These are phyloP conservation scores for Camellia japonica DNA, from an alignment of 148 eudicot genomes.

Conservation along the genomic window DNA sequence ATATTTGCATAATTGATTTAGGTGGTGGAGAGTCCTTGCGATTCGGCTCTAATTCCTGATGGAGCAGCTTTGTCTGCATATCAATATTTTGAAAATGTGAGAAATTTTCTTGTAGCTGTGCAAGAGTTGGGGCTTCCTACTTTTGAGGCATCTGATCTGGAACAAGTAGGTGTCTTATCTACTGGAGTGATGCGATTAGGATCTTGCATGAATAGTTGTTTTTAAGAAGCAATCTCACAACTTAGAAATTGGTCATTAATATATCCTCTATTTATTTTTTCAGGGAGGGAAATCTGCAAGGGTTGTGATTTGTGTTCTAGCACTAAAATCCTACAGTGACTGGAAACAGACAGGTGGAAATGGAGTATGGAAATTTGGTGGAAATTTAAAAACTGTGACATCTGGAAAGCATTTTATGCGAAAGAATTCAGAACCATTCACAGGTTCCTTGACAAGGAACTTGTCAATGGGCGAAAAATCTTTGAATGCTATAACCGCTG, in stretches of 20 bases:
- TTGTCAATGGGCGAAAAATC: slow-evolving; percentile 56
- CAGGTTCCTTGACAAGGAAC: slow-evolving; percentile 65
- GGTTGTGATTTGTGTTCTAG: slow-evolving; percentile 79
- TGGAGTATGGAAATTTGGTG: slow-evolving; percentile 93
- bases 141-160: slow-evolving; percentile 97
- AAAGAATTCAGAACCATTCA: slow-evolving; percentile 86
- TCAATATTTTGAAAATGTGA: slow-evolving; percentile 93
- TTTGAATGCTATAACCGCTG: slow-evolving; percentile 42
- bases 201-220: neutral
- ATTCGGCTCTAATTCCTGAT: slow-evolving; percentile 72
- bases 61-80: slow-evolving; percentile 96
- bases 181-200: neutral
- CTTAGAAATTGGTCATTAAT: neutral
- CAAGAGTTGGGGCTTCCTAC: slow-evolving; percentile 81
- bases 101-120: slow-evolving; percentile 88
- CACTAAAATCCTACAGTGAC: slow-evolving; percentile 83
- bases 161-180: slow-evolving; percentile 53
- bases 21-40: slow-evolving; percentile 87
- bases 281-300: slow-evolving; percentile 95
- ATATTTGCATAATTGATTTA: slow-evolving; percentile 18
- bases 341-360: slow-evolving; percentile 84
- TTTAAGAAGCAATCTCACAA: neutral
- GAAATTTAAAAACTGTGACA: slow-evolving; percentile 59
- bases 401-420: slow-evolving; percentile 71
- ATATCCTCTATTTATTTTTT: slow-evolving; percentile 1